Evolutionary conservation across 768 basidiomycete genomes (phyloP), one percentile per base, ranked within the genome.

Genomic region (Leccinum incarnatum): DNA sequence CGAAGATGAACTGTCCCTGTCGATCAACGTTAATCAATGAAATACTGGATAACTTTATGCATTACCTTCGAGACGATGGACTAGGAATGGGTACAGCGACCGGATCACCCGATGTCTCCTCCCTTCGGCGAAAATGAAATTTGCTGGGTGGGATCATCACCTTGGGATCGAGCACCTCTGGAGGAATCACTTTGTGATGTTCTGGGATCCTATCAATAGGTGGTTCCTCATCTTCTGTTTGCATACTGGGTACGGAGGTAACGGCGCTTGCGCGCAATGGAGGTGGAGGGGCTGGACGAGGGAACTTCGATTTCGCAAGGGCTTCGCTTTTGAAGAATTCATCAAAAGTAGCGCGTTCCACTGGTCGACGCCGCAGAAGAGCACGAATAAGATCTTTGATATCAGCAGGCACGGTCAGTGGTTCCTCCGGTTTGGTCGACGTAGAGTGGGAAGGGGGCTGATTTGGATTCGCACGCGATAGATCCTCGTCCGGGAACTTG

Each of bases 401-500:
- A 67, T 97, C 96, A 8, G 72, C 67, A 2, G 94, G 84, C 8
- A 96, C 92, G 1, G 77, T 76, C 8, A 77, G 74, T n/a, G 82
- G 69, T 49, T 82, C 79, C 50, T 81, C 83, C 2, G 79, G 79
- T 57, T 65, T 74, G 6, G 62, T 52, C 19, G 65, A 61, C 7
- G 53, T 36, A 17, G 60, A 8, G 15, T 72, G 67, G 27, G 65
- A 61, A n/a, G 52, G 49, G 6, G 56, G 53, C 2, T 63, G 54
- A 51, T 79, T 77, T n/a, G 77, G 72, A n/a, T 77, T 55, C 46
- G 74, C 62, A 12, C 79, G 77, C 4, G 73, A 53, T 4, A 85
- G 80, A 51, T 91, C 91, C 68, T 98, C 95, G 67, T 98, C 96
- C 0, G 96, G 96, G 62, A 98, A 99, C 73, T 87, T 91, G 69